These are phyloP conservation scores for Bruguiera parviflora DNA, from an alignment of 345 rosid species.

Conservation along the genomic window DNA sequence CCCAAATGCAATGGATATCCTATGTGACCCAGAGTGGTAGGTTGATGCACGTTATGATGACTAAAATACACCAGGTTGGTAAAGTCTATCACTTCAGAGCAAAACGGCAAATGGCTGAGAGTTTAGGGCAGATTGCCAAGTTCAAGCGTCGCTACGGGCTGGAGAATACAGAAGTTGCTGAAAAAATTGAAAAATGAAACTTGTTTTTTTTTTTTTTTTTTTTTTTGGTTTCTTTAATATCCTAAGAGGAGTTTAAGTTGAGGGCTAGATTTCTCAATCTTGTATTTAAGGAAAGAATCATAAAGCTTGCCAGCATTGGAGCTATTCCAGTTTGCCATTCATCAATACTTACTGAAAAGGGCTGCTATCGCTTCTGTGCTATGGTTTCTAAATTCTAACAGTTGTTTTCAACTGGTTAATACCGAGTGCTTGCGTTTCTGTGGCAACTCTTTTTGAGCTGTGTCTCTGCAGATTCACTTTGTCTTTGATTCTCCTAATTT, in stretches of 20 bases:
- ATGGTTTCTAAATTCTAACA: neutral
- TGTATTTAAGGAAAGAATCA: neutral
- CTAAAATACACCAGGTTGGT: conserved; percentile 73
- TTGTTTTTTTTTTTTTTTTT: neutral
- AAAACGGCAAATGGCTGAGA: conserved; percentile 82
- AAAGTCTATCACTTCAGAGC: conserved; percentile 87
- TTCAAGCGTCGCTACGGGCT: conserved; percentile 73
- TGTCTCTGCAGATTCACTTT: neutral
- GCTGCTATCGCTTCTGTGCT: neutral
- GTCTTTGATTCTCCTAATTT: neutral
- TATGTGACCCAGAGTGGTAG: conserved; percentile 89
- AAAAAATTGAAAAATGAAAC: conserved; percentile 30
- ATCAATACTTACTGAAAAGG: neutral
- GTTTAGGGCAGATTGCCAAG: conserved; percentile 79
- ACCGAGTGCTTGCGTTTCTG: neutral
- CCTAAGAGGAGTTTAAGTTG: neutral
- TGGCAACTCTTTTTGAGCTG: neutral
- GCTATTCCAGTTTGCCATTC: no score
- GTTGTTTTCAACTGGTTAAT: neutral
- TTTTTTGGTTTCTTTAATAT: no score
- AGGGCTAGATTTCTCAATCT: neutral
- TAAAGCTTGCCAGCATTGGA: neutral
- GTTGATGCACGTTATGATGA: conserved; percentile 85
- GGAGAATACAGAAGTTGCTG: conserved; percentile 40
- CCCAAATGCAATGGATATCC: conserved; percentile 95